Base-by-base conservation (phyloP, 768 basidiomycete species). In the Tephrocybe sp. region DNA sequence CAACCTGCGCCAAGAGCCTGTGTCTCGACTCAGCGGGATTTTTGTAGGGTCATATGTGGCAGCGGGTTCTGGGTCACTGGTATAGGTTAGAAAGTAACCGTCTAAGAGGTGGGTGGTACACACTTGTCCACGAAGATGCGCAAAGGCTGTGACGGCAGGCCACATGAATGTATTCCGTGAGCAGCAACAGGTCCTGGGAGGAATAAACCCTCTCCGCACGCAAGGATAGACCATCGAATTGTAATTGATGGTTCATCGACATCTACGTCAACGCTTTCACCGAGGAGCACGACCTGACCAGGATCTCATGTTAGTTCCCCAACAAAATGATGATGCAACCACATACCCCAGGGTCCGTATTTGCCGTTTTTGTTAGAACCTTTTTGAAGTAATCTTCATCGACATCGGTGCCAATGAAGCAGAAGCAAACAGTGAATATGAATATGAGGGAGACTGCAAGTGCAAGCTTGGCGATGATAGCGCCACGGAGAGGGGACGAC, bases 201-300 rank as follows among this genome's bases (percentile, higher is more conserved):
- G 23, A 79, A 65, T 50, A 68, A 73, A 1, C 55, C 70, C 12
- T 65, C 55, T 15, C 82, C 82, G 59, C 82, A 84, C 1, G 73
- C 79, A 17, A 78, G 55, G 28, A 84, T 72, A 26, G 78, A 76
- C 81, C 81, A 84, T 6, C 79, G 76, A 36, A 84, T 71, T 8
- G 76, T 76, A 24, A 84, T 58, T 0, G 80, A 72, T 1, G 81
- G 81, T 56, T 84, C 81, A 51, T 82, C 81, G 9, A 83, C 65
- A 56, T 84, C 82, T 10, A 83, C 73, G 54, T 83, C 81, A 4
- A 83, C 77, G 46, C 73, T 76, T 55, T 83, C 80, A 5, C 81
- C 82, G 2, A 82, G 58, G 33, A 84, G 68, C 2, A 83, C 75
- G 40, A 84, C 66, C 82, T 84, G 51, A 15, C 39, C 20, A 53